Base-by-base conservation (phyloP, 1,284 basidiomycete species). In the Tremellales sp. region DNA sequence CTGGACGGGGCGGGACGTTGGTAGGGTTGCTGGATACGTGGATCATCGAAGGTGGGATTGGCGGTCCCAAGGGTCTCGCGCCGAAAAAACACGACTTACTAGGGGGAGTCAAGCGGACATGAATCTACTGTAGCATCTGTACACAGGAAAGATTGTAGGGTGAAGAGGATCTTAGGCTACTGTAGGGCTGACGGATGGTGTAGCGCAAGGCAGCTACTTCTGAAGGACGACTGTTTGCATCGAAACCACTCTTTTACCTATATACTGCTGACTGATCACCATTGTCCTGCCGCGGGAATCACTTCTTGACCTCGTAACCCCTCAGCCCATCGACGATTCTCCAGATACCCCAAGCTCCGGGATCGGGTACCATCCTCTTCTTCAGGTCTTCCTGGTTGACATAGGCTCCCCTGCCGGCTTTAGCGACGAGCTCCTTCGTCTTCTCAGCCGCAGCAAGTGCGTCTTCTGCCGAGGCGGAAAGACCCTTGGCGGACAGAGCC, bases 321-420 rank as follows among this genome's bases (percentile, higher is more conserved):
- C 63, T 48, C 25, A 66, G 44, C 43, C 60, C 63, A 48, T 66
- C 63, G 24, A 64, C 58, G 25, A 66, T 56, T 28, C 63, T 51
- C 63, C 63, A 66, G 39, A 94, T 81, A 28, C 88, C 90, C 83
- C 86, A 89, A 25, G 91, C 91, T 25, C 91, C 91, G 0, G 91
- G 89, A 71, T 95, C 92, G 1, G 89, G 79, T 12, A 92, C 78
- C 39, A 77, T 76, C 63, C 86, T 78, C 57, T 81, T 77, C 66
- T 78, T 82, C 47, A 93, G 72, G 54, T 80, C 76, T 40, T 83
- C 81, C 40, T 83, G 80, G 58, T 85, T 86, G 35, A 94, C 82
- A 70, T 95, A 95, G 1, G 88, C 87, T 54, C 87, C 91, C 56
- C 92, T 75, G 0, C 92, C 92, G 1, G 87, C 91, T 72, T 86